Percentiles rank a stretch among this genome's conserved stretches.
Evolutionary conservation across 2,329 filamentous ascomycete genomes (phyloP).

Genomic region (Moelleriella libera): DNA sequence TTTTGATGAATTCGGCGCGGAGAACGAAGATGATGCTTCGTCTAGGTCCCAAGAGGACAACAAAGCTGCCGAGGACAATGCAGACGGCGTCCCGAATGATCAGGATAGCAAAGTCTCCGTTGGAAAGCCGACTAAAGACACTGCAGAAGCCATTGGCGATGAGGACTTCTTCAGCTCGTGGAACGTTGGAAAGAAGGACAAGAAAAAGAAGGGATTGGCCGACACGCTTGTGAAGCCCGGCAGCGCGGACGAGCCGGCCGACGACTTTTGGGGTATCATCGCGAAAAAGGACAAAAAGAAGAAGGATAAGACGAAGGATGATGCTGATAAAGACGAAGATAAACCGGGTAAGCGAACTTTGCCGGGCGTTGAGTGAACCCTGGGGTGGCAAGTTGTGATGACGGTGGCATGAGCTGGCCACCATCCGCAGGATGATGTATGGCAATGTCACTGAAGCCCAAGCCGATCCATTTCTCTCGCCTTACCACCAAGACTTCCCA

Average conservation of each 20-base stretch:
- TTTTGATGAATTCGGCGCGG: constrained; percentile 1
- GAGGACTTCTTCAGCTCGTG: constrained; percentile 43
- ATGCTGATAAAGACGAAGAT: constrained; percentile 30
- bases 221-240: constrained; percentile 22
- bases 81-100: background rate
- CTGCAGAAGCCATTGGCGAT: constrained; percentile 19
- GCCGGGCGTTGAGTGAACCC: constrained; percentile 28
- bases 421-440: too few relatives aligned
- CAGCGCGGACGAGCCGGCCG: constrained; percentile 27
- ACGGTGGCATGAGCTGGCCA: constrained; percentile 6
- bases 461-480: too few relatives aligned
- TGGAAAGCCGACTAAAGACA: constrained; percentile 6
- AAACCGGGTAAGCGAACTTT: constrained; percentile 31
- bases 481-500: too few relatives aligned
- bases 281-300: constrained; percentile 28
- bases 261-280: constrained; percentile 22
- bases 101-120: too few relatives aligned
- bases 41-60: background rate
- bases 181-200: constrained; percentile 37
- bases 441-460: too few relatives aligned
- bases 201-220: constrained; percentile 19
- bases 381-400: constrained; percentile 27
- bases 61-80: background rate
- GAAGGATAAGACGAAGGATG: constrained; percentile 36
- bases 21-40: background rate